Percentiles rank a stretch among this genome's conserved stretches.
phyloP scores from a whole-genome alignment of 352 stramenopile species.

The Globisporangium recalcitrans region DNA sequence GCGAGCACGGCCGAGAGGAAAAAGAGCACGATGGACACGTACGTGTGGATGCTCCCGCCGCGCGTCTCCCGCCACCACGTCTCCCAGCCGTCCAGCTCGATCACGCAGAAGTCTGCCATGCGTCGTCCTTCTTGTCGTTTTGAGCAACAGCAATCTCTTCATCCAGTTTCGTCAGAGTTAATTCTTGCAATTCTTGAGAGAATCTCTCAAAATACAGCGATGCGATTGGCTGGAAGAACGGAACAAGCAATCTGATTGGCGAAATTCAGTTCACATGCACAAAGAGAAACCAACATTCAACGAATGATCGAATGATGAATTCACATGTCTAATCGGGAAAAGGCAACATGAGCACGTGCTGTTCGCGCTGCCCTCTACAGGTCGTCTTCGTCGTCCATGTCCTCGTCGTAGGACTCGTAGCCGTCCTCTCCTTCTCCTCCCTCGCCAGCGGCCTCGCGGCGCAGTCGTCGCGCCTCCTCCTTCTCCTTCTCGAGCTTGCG shows the following conservation, averaged over 20 bases:
- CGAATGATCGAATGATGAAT: constrained; percentile 4
- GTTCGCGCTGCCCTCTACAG: not conserved
- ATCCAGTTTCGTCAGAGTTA: not conserved
- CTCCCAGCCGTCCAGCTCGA: constrained; percentile 43
- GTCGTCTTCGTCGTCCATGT: constrained; percentile 30
- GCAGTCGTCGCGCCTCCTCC: constrained; percentile 30
- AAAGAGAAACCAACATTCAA: not conserved
- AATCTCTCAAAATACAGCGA: not conserved
- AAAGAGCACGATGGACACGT: constrained; percentile 70
- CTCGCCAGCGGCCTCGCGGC: constrained; percentile 21
- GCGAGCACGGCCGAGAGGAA: constrained; percentile 71
- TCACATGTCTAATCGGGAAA: not conserved
- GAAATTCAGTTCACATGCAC: constrained; percentile 11
- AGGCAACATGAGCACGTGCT: not conserved
- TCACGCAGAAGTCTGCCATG: constrained; percentile 38
- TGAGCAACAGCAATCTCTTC: not conserved
- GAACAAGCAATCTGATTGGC: constrained; percentile 22
- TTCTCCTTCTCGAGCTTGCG: constrained; percentile 58
- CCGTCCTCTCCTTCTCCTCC: constrained; percentile 23
- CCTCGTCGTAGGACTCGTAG: constrained; percentile 28
- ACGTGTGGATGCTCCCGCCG: constrained; percentile 43
- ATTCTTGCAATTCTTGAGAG: not conserved
- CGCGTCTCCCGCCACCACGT: constrained; percentile 56
- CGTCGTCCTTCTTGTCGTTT: not conserved
- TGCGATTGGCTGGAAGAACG: constrained; percentile 17